A percentile compares a stretch with the other conserved stretches of the same genome.
These are phyloP conservation scores for Candida xyloterini DNA, from an alignment of 805 yeast genomes.

Conservation along the genomic window DNA sequence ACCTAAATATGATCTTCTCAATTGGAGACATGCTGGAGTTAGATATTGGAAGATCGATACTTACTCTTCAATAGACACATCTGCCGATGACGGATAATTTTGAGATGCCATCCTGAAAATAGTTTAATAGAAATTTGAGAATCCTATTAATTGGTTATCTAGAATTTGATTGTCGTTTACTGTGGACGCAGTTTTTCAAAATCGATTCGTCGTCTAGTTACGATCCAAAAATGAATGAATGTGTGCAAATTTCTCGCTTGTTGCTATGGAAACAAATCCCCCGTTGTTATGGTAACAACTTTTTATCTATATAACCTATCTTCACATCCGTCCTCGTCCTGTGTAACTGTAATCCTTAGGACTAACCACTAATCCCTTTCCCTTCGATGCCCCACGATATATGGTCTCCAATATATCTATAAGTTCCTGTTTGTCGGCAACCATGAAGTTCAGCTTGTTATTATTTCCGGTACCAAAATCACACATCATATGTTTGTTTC, in stretches of 20 bases:
- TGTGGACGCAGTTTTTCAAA: too few species aligned
- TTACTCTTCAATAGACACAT: constrained; percentile 46
- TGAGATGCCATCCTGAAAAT: constrained; percentile 33
- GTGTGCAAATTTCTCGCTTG: too few species aligned
- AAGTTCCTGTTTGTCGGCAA: constrained; percentile 80
- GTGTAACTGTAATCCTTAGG: constrained; percentile 64
- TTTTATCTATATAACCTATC: too few species aligned
- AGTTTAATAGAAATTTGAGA: neutral
- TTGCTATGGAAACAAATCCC: too few species aligned
- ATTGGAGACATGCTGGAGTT: constrained; percentile 46
- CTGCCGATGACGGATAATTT: constrained; percentile 50
- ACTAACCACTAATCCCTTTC: constrained; percentile 84
- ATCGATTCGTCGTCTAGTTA: too few species aligned
- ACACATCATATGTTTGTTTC: constrained; percentile 96
- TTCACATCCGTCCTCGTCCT: constrained; percentile 12
- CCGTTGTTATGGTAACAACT: neutral
- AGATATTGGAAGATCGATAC: constrained; percentile 29
- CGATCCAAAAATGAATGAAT: too few species aligned
- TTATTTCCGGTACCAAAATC: constrained; percentile 98
- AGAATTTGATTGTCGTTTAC: neutral
- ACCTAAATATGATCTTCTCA: constrained; percentile 56
- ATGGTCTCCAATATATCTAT: constrained; percentile 88
- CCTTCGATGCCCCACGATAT: constrained; percentile 88
- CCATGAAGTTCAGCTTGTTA: constrained; percentile 82
- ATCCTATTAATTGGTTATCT: neutral